phyloP scores from a whole-genome alignment of 331 rosid genomes.

The Pyrus hybrid region DNA sequence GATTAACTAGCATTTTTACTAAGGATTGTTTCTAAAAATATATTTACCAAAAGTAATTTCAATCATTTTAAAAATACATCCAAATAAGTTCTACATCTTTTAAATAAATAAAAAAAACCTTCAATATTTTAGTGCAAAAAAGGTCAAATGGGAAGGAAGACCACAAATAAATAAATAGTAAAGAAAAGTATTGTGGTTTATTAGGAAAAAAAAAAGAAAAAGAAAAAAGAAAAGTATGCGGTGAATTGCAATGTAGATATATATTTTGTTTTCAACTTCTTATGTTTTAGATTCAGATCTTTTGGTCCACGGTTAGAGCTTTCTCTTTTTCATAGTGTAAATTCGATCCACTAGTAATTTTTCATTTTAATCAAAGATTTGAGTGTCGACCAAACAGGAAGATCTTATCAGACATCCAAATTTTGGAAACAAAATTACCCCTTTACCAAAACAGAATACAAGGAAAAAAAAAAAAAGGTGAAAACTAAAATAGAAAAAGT shows the following conservation, averaged over 20 bases:
- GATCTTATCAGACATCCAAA: not conserved
- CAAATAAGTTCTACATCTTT: not conserved
- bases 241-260: too few relatives aligned
- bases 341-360: not conserved
- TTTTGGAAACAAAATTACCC: not conserved
- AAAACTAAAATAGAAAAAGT: not conserved
- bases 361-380: not conserved
- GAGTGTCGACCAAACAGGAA: too few relatives aligned
- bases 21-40: too few relatives aligned
- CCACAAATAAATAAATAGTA: too few relatives aligned
- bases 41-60: fast-evolving
- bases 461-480: not conserved
- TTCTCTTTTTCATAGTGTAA: not conserved
- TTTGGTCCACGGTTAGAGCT: not conserved
- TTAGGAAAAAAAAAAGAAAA: too few relatives aligned
- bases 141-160: too few relatives aligned
- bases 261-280: too few relatives aligned
- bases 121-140: not conserved
- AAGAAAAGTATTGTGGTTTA: not conserved
- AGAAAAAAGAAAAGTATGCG: too few relatives aligned
- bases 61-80: too few relatives aligned
- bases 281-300: too few relatives aligned
- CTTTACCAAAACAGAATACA: not conserved
- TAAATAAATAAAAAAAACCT: not conserved
- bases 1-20: too few relatives aligned